These are phyloP conservation scores for Triticum dicoccoides DNA, from an alignment of 176 grass and related monocot species.

Conservation along the genomic window DNA sequence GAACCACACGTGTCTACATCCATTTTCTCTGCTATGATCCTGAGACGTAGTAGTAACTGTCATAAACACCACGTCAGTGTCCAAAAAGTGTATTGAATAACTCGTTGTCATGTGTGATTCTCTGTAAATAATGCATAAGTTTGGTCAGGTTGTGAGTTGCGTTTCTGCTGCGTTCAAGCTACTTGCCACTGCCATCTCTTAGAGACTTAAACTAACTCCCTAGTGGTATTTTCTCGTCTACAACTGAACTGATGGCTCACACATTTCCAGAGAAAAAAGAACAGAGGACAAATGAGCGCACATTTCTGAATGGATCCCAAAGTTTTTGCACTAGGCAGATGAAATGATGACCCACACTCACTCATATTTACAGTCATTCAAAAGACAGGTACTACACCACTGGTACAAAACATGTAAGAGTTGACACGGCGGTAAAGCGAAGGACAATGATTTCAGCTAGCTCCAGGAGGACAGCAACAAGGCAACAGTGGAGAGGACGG, in stretches of 20 bases:
- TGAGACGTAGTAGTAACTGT: not conserved
- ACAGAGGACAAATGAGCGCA: not conserved
- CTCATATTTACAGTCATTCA: slow-evolving; percentile 14
- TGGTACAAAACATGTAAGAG: not conserved
- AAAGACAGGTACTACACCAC: not conserved
- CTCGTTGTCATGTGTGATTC: not conserved
- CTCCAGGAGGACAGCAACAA: not conserved
- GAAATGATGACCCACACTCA: not conserved
- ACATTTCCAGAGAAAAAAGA: not conserved
- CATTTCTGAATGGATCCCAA: not conserved
- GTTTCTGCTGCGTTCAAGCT: not conserved
- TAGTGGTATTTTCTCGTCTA: no score
- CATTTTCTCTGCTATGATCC: slow-evolving; percentile 7
- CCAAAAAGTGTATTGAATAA: not conserved
- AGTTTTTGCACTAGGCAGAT: not conserved
- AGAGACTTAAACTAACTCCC: not conserved
- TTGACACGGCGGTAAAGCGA: not conserved
- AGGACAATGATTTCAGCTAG: not conserved
- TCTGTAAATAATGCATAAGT: slow-evolving; percentile 17
- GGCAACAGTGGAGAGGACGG: not conserved
- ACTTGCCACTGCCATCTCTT: not conserved
- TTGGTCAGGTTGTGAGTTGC: not conserved
- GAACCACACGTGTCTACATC: not conserved
- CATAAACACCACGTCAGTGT: not conserved
- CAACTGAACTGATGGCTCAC: not conserved